Base-by-base conservation (phyloP, 208 protist genomes). In the Trypanosoma vivax region DNA sequence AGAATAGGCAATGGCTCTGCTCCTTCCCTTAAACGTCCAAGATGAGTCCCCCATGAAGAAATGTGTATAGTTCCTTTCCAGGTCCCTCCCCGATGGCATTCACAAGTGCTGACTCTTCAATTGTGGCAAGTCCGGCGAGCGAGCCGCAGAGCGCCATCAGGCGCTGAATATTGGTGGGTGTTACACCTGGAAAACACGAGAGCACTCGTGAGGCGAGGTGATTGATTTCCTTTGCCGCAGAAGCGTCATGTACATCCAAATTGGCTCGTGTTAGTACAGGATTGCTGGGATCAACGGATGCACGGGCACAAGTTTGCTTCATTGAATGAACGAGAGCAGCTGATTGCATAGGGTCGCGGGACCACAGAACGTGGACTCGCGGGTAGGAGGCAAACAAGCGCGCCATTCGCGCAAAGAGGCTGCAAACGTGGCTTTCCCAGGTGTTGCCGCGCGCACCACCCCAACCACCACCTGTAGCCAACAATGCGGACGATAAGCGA, bases 71-170 rank as follows among this genome's bases (percentile, higher is more conserved):
- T 37, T 46, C 18, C 50, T 59, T 58, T 0, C 65, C 86, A 27
- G 82, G 51, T 31, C 64, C 54, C 24, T 70, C 61, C 2, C 65
- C 82, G 46, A 91, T 90, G 1, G 42, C 73, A 5, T 21, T 33
- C 13, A 54, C 59, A 25, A 94, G 67, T n/a, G 76, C 65, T 4
- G 39, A 50, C 55, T 82, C 55, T 10, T 76, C 75, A 51, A 94
- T 69, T 6, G 73, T 79, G 30, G 80, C 86, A 10, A 94, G 65
- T 2, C 80, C 83, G 2, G 73, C 80, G 16, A 94, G 72, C 5
- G 80, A 87, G 25, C 86, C 83, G 49, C 75, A 80, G 19, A 75
- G 50, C 42, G 58, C 64, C 86, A 94, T 90, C n/a, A 94, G 55
- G 13, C 35, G 47, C 10, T 57, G 55, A 9, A 65, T 60, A 27